Percentiles rank a stretch among this genome's conserved stretches.
Conservation (phyloP, 2,329 filamentous ascomycete genomes). For the Neofusicoccum parvum region DNA sequence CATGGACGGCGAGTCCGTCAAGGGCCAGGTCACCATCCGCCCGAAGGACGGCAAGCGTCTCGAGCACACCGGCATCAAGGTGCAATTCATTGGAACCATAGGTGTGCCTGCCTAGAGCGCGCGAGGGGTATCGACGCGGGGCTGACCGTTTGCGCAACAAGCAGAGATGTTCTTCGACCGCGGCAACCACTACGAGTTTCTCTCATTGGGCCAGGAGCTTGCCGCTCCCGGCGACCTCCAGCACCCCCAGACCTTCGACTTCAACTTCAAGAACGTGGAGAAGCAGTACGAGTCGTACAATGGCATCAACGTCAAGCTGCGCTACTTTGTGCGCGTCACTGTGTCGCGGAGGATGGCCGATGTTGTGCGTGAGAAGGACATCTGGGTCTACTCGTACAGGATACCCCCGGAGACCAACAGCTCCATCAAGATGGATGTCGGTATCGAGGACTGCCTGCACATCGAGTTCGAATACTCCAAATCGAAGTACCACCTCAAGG, state of each 20-base stretch:
- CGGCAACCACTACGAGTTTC: slow-evolving; percentile 98
- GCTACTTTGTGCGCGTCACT: slow-evolving; percentile 96
- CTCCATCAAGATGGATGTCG: slow-evolving; percentile 99
- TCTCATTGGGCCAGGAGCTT: slow-evolving; percentile 94
- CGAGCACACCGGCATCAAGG: slow-evolving; percentile 98
- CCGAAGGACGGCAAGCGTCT: slow-evolving; percentile 98
- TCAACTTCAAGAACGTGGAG: slow-evolving; percentile 99
- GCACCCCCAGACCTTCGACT: slow-evolving; percentile 97
- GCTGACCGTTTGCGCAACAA: slow-evolving; percentile 18
- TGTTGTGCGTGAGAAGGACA: slow-evolving; percentile 97
- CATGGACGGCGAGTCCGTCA: slow-evolving; percentile 97
- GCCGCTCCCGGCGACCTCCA: slow-evolving; percentile 96
- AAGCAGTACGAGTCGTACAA: slow-evolving; percentile 99
- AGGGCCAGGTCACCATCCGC: slow-evolving; percentile 89
- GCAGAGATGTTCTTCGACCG: slow-evolving; percentile 99
- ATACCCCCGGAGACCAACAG: slow-evolving; percentile 98
- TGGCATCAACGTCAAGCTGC: slow-evolving; percentile 98
- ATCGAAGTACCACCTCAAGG: slow-evolving; percentile 98
- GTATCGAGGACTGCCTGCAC: slow-evolving; percentile 97
- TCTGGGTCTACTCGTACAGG: slow-evolving; percentile 99
- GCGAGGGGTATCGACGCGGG: background rate
- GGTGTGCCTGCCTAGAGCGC: slow-evolving; percentile 52
- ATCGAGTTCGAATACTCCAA: slow-evolving; percentile 99
- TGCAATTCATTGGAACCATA: slow-evolving; percentile 99
- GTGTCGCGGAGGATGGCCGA: slow-evolving; percentile 97